These are phyloP conservation scores for Talaromyces borbonicus DNA, from an alignment of 495 filamentous ascomycete genomes.

Conservation along the genomic window DNA sequence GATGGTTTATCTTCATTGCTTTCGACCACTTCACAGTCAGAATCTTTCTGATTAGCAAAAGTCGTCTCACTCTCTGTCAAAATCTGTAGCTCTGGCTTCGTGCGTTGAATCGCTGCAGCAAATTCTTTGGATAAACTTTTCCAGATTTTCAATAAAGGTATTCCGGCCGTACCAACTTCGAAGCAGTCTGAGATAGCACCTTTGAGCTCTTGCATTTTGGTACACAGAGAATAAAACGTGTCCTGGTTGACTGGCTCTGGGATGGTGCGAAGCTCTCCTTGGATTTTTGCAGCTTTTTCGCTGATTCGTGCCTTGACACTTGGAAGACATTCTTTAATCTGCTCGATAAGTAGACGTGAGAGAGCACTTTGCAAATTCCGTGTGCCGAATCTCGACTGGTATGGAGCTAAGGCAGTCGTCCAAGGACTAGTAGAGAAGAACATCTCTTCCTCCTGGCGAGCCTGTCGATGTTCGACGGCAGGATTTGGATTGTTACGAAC, in stretches of 20 bases:
- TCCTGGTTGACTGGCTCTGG: constrained; percentile 45
- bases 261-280: constrained; percentile 34
- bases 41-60: constrained; percentile 13
- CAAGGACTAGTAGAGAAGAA: constrained; percentile 49
- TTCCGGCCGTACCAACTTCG: constrained; percentile 22
- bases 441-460: constrained; percentile 43
- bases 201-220: constrained; percentile 24
- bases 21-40: constrained; percentile 19
- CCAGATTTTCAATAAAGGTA: constrained; percentile 30
- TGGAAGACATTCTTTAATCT: constrained; percentile 52
- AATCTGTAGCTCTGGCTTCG: constrained; percentile 24
- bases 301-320: constrained; percentile 48
- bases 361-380: constrained; percentile 43
- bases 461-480: constrained; percentile 39
- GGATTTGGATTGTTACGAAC: constrained; percentile 50
- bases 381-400: constrained; percentile 48
- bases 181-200: constrained; percentile 22
- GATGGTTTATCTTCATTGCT: background rate
- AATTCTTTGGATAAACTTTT: constrained; percentile 26
- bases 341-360: constrained; percentile 40
- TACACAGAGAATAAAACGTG: constrained; percentile 24
- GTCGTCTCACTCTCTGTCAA: constrained; percentile 5
- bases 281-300: constrained; percentile 34
- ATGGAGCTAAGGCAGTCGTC: constrained; percentile 32
- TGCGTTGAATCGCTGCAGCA: constrained; percentile 20